Base-by-base conservation (phyloP, 2,329 filamentous ascomycete species). In the Westerdykella aurantiaca region DNA sequence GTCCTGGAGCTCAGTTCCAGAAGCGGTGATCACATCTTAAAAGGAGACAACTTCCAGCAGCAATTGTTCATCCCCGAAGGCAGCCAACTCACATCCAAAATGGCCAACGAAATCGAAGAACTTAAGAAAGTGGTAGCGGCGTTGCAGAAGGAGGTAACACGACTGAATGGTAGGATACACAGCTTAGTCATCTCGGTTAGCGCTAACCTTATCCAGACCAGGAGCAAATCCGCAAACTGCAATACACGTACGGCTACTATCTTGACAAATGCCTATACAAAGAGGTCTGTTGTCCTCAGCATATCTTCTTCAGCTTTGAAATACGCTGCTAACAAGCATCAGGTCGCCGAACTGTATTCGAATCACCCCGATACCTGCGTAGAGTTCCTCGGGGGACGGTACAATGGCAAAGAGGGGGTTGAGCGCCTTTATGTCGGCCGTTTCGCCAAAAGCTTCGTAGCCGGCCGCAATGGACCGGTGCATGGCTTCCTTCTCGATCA, bases 241-340 rank as follows among this genome's bases (percentile, higher is more conserved):
- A 79, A 54, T 76, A 75, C 67, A 78, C 75, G 47, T 80, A 79
- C 58, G 77, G 76, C 21, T 79, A 80, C 58, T 80, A 79, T 55
- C 67, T 80, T 21, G 77, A 80, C 63, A 80, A 80, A 50, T 80
- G 76, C 47, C 66, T 80, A 1, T 80, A 79, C 61, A 71, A 77
- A 49, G 74, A 79, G 65, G 75, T 72, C 42, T 44, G 39, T 3
- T 14, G 3, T 0, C n/a, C n/a, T 18, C 5, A 21, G n/a, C n/a
- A 13, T 17, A 9, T 2, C 13, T 7, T 9, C 6, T 10, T 23
- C 5, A 5, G 1, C 12, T 6, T 14, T 5, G 33, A 14, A 16
- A 9, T 35, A 9, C n/a, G 3, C 41, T 34, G 17, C 46, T 57
- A 11, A 61, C 13, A 14, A 7, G 5, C 12, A 1, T 17, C 31